Percentiles rank a stretch among this genome's conserved stretches.
Evolutionary conservation across 2,329 filamentous ascomycete species (phyloP).

Genomic region (Trichoderma endophyticum): DNA sequence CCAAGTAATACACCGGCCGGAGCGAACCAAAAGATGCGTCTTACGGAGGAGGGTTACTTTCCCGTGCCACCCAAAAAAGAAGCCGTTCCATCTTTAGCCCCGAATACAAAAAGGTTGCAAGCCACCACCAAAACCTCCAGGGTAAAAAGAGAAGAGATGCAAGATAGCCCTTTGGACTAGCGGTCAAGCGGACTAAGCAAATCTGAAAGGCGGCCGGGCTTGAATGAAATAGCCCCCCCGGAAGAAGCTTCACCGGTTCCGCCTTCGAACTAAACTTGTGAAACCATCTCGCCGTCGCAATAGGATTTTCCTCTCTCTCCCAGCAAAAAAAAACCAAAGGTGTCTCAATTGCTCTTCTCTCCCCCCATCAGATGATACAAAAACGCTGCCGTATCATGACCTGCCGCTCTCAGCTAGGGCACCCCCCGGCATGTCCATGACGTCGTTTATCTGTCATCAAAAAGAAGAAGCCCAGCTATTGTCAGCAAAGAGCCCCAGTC

Average conservation of each 20-base stretch:
- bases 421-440: not conserved
- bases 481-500: slow-evolving; percentile 8
- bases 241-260: not conserved
- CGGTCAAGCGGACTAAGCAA: slow-evolving; percentile 6
- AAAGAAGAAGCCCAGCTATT: not conserved
- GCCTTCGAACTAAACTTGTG: not conserved
- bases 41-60: not conserved
- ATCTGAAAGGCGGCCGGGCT: not conserved
- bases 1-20: not conserved
- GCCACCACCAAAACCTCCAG: not conserved
- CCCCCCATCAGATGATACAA: not conserved
- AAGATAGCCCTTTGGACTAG: not conserved
- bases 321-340: not conserved
- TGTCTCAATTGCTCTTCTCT: not conserved
- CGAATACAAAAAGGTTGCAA: not conserved
- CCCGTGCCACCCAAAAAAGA: not conserved
- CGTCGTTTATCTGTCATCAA: slow-evolving; percentile 3
- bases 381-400: slow-evolving; percentile 1
- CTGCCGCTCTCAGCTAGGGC: slow-evolving; percentile 14
- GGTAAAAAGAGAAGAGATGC: not conserved
- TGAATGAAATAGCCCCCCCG: not conserved
- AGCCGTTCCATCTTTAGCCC: not conserved
- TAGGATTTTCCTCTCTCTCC: not conserved
- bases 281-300: not conserved
- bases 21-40: not conserved